Evolutionary conservation across 805 yeast genomes (phyloP), one percentile per base, ranked within the genome.

Genomic region (Candida maesae): DNA sequence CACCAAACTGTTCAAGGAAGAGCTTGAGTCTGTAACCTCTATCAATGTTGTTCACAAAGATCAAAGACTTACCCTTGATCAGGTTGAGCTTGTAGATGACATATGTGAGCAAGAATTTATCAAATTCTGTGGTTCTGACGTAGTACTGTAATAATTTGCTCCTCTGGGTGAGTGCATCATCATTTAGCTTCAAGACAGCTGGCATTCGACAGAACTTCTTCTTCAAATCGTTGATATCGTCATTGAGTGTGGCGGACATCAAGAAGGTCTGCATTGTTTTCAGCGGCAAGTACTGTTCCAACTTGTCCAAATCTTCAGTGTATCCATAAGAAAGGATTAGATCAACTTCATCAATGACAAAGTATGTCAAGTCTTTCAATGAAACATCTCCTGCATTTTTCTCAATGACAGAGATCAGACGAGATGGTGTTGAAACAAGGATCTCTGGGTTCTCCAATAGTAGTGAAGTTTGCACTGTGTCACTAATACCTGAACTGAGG

Each of bases 321-420:
- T 93, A 88, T 18, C 99, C 99, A 61, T 85, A 93, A 2, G 95
- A 83, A 37, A 87, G 66, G 35, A 93, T 78, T 52, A 93, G 73
- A 66, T 93, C 99, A 21, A 93, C 98, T 65, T 93, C 99, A 67
- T 93, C 99, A 47, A 91, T 84, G 23, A 88, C 95, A 35, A 93
- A 65, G 57, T 76, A 86, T 46, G 74, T 73, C 41, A 93, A 71
- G 21, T 71, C 63, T 18, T 74, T 70, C 40, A 84, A 66, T 39
- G 77, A 73, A 14, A 86, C 61, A 30, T 68, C 54, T 17, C 68
- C 65, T 6, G 63, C 57, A 38, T 72, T 67, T 42, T 67, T 69
- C 42, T 79, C 81, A 39, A 84, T 57, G 8, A 70, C 64, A 36
- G 70, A 67, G 15, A 84, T 68, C 41, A 90, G 72, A 55, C 84